Evolutionary conservation across 768 basidiomycete genomes (phyloP).

Genomic region (Mycena galopus): DNA sequence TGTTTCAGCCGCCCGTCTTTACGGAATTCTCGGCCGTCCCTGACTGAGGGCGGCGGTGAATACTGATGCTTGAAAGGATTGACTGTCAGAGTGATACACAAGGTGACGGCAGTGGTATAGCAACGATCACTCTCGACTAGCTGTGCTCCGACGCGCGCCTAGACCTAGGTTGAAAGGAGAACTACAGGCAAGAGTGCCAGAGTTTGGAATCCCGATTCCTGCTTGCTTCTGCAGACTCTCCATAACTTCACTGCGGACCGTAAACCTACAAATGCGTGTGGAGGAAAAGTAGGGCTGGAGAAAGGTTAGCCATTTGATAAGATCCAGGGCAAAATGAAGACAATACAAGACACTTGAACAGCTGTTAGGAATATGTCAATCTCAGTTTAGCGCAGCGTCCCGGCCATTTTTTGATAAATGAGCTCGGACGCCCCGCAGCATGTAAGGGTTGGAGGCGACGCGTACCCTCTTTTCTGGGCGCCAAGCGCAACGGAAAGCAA

Average conservation of each 20-base stretch:
- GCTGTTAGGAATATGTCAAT: too few relatives aligned
- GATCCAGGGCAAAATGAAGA: not conserved
- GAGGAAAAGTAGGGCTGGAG: not conserved
- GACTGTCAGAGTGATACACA: too few relatives aligned
- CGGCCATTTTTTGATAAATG: too few relatives aligned
- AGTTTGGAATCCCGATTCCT: not conserved
- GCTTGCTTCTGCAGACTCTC: not conserved
- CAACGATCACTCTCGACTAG: slow-evolving; percentile 7
- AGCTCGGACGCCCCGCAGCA: too few relatives aligned
- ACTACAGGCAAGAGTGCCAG: too few relatives aligned
- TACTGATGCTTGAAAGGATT: not conserved
- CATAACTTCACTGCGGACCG: slow-evolving; percentile 3
- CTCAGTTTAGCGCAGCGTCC: too few relatives aligned
- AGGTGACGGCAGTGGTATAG: slow-evolving; percentile 11
- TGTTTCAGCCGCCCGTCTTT: not conserved
- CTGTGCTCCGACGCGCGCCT: not conserved
- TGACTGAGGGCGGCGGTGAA: slow-evolving; percentile 1
- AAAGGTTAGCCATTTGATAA: not conserved
- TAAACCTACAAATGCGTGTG: not conserved
- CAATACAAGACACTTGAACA: too few relatives aligned
- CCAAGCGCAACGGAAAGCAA: too few relatives aligned
- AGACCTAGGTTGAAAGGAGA: slow-evolving; percentile 2
- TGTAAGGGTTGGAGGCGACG: too few relatives aligned
- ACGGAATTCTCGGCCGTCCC: not conserved
- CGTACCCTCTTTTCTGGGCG: too few relatives aligned